Evolutionary conservation across 768 basidiomycete genomes (phyloP).

Genomic region (Tulasnella sp.): DNA sequence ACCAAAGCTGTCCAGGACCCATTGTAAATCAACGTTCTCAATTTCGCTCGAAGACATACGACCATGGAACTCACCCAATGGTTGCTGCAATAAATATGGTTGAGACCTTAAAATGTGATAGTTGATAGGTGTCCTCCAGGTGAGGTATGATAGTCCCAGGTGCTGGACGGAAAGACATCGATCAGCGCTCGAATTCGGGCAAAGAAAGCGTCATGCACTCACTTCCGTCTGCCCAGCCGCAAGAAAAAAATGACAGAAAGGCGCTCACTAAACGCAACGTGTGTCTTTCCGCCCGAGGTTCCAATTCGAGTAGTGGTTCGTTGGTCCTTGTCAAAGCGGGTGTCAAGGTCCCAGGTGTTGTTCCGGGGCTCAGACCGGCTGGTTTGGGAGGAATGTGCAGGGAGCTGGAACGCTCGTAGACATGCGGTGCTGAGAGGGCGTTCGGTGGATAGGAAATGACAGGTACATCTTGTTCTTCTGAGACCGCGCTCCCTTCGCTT

Average conservation of each 20-base stretch:
- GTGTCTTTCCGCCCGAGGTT: background rate
- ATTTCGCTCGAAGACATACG: background rate
- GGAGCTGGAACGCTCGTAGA: no score
- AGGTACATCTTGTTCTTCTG: no score
- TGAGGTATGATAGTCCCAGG: background rate
- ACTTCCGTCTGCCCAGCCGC: constrained; percentile 3
- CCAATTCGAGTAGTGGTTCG: no score
- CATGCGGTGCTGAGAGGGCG: no score
- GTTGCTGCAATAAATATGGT: constrained; percentile 40
- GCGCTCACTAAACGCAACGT: background rate
- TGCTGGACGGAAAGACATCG: background rate
- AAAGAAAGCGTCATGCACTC: background rate
- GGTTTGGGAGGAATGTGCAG: no score
- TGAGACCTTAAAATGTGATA: constrained; percentile 21
- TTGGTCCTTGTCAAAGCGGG: no score
- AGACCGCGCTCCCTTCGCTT: no score
- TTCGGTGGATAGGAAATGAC: no score
- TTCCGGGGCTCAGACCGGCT: no score
- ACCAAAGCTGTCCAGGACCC: no score
- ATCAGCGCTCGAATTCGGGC: no score
- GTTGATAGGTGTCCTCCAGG: background rate
- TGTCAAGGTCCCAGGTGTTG: no score
- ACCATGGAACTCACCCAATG: constrained; percentile 31
- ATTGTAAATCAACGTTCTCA: constrained; percentile 20
- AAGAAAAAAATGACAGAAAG: background rate